A percentile compares a stretch with the other conserved stretches of the same genome.
Conservation (phyloP, 768 basidiomycete species). For the Tylopilus rubrobrunneus region DNA sequence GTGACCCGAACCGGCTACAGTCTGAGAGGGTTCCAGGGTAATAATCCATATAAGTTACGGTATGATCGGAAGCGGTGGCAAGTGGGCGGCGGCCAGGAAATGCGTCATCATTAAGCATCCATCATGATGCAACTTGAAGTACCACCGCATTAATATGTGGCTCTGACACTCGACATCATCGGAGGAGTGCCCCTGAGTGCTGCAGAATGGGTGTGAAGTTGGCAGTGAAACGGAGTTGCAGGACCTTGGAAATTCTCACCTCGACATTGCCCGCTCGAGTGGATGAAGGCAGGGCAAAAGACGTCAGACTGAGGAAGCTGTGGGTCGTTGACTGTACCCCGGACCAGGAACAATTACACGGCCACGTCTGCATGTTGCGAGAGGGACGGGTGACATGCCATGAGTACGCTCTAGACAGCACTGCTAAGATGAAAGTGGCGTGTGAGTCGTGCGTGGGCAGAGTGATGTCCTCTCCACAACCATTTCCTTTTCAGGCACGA, state of each 20-base stretch:
- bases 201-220: background rate
- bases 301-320: background rate
- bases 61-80: conserved; percentile 1
- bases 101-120: conserved; percentile 3
- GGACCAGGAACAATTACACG: background rate
- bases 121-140: background rate
- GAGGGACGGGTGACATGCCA: background rate
- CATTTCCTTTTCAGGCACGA: background rate
- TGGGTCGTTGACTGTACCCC: background rate
- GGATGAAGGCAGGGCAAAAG: background rate
- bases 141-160: background rate
- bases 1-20: background rate
- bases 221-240: background rate
- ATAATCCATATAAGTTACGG: background rate
- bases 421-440: conserved; percentile 8
- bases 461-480: no score
- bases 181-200: background rate
- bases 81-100: background rate
- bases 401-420: background rate
- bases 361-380: background rate
- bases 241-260: conserved; percentile 4
- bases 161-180: conserved; percentile 1
- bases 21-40: conserved; percentile 7
- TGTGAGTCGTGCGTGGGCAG: no score
- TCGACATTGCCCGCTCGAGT: conserved; percentile 2